phyloP scores from a whole-genome alignment of 2,329 filamentous ascomycete species.

The Talaromyces sp. region DNA sequence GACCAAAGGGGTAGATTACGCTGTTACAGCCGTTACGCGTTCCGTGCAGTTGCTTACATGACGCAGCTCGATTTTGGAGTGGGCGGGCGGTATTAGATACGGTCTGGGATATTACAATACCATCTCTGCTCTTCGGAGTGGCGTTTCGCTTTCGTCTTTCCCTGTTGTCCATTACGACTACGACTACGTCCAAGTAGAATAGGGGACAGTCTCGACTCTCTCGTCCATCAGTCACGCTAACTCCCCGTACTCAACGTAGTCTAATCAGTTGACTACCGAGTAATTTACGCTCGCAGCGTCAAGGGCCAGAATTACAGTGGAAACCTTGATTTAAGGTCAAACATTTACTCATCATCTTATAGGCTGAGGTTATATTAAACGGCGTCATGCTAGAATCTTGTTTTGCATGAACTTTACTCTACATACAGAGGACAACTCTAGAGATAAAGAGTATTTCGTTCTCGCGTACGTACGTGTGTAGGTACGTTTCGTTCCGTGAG shows the following conservation, averaged over 20 bases:
- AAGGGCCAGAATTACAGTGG: not conserved
- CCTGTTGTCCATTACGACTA: not conserved
- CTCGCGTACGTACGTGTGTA: too few relatives aligned
- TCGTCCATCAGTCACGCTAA: not conserved
- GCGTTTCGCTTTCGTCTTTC: not conserved
- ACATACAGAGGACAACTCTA: too few relatives aligned
- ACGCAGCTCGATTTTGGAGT: not conserved
- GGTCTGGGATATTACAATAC: conserved; percentile 1
- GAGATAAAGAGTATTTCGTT: too few relatives aligned
- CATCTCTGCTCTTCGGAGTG: not conserved
- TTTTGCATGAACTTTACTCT: not conserved
- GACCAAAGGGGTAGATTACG: conserved; percentile 17
- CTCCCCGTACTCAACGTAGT: not conserved
- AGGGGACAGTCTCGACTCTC: not conserved
- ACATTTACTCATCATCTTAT: not conserved
- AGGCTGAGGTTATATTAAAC: conserved; percentile 1
- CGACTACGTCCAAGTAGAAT: not conserved
- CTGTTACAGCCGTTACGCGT: not conserved
- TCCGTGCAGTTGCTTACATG: not conserved
- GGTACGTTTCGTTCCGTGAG: too few relatives aligned
- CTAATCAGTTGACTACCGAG: too few relatives aligned
- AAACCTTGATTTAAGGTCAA: not conserved
- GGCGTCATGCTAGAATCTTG: conserved; percentile 3
- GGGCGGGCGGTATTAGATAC: not conserved
- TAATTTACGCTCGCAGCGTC: too few relatives aligned